Evolutionary conservation across 2,329 filamentous ascomycete species (phyloP).

Genomic region (Fusarium sp.): DNA sequence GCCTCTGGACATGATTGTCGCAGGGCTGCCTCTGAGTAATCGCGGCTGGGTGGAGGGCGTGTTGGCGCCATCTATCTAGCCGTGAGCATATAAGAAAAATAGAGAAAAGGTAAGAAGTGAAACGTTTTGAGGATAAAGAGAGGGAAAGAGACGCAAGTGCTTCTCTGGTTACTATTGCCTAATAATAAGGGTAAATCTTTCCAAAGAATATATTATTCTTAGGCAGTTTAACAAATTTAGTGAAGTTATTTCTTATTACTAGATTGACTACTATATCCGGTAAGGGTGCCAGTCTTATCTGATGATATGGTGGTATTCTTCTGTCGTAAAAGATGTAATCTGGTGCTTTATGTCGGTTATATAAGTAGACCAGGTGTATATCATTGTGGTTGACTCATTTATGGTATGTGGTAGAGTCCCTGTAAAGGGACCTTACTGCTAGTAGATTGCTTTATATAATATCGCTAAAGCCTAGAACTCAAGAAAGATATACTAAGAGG

Average conservation of each 20-base stretch:
- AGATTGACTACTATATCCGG: too few relatives aligned
- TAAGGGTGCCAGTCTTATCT: too few relatives aligned
- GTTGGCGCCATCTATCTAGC: background rate
- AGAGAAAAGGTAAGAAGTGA: background rate
- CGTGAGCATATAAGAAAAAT: background rate
- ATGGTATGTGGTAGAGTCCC: too few relatives aligned
- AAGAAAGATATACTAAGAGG: too few relatives aligned
- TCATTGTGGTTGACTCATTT: too few relatives aligned
- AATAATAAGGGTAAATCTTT: background rate
- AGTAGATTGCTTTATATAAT: too few relatives aligned
- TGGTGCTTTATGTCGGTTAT: too few relatives aligned
- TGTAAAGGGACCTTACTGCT: too few relatives aligned
- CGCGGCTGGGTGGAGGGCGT: background rate
- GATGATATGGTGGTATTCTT: too few relatives aligned
- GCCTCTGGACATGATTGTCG: background rate
- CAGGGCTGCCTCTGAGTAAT: background rate
- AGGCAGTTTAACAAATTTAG: background rate
- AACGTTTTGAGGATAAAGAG: background rate
- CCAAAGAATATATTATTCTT: background rate
- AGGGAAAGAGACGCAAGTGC: background rate
- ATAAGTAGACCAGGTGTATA: too few relatives aligned
- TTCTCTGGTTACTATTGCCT: background rate
- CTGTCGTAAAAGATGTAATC: too few relatives aligned
- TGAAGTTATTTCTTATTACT: background rate
- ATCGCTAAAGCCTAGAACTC: too few relatives aligned